Conservation (phyloP, 495 filamentous ascomycete species). For the Xylaria sp. region DNA sequence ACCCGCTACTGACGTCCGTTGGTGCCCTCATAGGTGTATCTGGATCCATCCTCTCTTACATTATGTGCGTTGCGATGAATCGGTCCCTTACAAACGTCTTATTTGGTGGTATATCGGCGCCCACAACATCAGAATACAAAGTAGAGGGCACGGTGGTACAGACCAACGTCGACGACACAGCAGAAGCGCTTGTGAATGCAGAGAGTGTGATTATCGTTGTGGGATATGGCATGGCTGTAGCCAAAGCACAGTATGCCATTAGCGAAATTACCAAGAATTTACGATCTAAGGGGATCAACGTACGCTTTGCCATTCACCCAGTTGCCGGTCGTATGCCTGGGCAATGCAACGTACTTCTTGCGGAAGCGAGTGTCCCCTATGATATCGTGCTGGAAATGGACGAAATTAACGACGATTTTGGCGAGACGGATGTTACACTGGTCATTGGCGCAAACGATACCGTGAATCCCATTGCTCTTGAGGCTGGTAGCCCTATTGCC, state of each 20-base stretch:
- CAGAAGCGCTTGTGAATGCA: constrained; percentile 70
- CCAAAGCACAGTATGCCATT: constrained; percentile 85
- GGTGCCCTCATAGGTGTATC: constrained; percentile 82
- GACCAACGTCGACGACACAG: constrained; percentile 76
- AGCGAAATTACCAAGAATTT: constrained; percentile 76
- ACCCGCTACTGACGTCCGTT: constrained; percentile 77
- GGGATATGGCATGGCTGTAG: constrained; percentile 87
- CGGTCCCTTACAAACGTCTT: constrained; percentile 79
- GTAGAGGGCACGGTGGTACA: constrained; percentile 76
- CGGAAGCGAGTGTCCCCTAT: constrained; percentile 82
- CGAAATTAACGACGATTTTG: constrained; percentile 88
- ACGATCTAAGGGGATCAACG: constrained; percentile 71
- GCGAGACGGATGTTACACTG: constrained; percentile 80
- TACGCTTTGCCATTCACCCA: constrained; percentile 86
- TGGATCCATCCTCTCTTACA: constrained; percentile 82
- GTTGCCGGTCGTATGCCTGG: constrained; percentile 87
- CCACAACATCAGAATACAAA: constrained; percentile 66
- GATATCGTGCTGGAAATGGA: constrained; percentile 90
- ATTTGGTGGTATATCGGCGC: constrained; percentile 75
- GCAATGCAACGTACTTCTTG: constrained; percentile 84
- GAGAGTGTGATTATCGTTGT: constrained; percentile 84
- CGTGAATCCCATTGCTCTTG: constrained; percentile 82
- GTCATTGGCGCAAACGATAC: constrained; percentile 89
- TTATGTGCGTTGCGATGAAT: constrained; percentile 86
- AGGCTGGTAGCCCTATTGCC: constrained; percentile 78